Conservation (phyloP, 1,284 basidiomycete genomes). For the Ustanciosporium gigantosporum region DNA sequence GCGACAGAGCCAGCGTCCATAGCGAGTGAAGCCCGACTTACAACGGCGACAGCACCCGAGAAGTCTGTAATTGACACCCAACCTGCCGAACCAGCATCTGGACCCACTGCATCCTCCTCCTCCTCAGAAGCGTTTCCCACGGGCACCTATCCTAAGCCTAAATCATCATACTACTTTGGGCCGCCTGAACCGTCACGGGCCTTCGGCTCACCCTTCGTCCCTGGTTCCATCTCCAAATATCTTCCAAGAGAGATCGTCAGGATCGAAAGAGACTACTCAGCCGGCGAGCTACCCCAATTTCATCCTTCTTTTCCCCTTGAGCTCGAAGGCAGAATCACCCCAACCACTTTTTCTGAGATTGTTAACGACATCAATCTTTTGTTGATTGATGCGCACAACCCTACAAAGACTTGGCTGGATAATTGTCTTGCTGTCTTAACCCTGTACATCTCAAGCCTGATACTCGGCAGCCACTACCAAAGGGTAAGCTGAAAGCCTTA, state of each 20-base stretch:
- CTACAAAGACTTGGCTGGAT: conserved; percentile 29
- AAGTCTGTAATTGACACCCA: too few relatives aligned
- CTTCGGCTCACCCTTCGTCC: conserved; percentile 73
- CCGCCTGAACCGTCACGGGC: conserved; percentile 64
- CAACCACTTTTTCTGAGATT: conserved; percentile 36
- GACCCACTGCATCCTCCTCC: too few relatives aligned
- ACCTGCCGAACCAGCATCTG: too few relatives aligned
- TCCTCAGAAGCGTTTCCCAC: too few relatives aligned
- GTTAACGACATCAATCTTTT: conserved; percentile 49
- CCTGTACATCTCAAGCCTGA: conserved; percentile 62
- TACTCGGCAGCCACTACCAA: conserved; percentile 73
- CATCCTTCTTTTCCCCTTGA: conserved; percentile 78
- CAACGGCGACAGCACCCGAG: too few relatives aligned
- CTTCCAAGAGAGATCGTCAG: conserved; percentile 81
- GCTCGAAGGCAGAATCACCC: conserved; percentile 70
- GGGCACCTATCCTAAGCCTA: conserved; percentile 2
- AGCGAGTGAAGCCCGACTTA: too few relatives aligned
- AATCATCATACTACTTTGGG: conserved; percentile 44
- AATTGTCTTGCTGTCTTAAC: conserved; percentile 38
- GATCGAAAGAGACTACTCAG: conserved; percentile 78
- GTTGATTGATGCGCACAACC: conserved; percentile 37
- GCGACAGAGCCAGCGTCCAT: too few relatives aligned
- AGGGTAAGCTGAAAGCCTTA: conserved; percentile 72
- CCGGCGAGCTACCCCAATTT: conserved; percentile 77
- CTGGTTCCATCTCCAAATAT: conserved; percentile 78